These are phyloP conservation scores for Saccharomycopsis fibuligera DNA, from an alignment of 805 yeast genomes.

Conservation along the genomic window DNA sequence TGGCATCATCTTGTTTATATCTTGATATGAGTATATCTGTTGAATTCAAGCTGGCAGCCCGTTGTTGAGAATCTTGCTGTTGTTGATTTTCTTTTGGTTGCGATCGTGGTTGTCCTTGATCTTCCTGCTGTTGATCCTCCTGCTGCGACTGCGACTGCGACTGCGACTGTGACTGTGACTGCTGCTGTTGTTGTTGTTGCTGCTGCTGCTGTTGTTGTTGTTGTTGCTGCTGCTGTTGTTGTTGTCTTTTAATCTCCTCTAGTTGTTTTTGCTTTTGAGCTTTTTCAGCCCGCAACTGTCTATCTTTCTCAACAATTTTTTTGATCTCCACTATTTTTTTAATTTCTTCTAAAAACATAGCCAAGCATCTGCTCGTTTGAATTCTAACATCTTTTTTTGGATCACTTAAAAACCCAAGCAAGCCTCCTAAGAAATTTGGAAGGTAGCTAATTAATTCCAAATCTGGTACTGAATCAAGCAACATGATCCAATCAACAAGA, in stretches of 20 bases:
- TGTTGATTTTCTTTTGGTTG: background rate
- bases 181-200: background rate
- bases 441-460: conserved; percentile 79
- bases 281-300: conserved; percentile 22
- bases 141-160: background rate
- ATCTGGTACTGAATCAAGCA: conserved; percentile 90
- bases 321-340: conserved; percentile 68
- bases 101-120: background rate
- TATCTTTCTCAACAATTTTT: conserved; percentile 36
- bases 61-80: background rate
- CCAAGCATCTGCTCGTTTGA: conserved; percentile 74
- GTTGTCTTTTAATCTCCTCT: background rate
- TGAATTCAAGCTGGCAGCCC: background rate
- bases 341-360: conserved; percentile 72
- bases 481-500: conserved; percentile 86
- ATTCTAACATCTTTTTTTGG: conserved; percentile 82
- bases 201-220: background rate
- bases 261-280: conserved; percentile 19
- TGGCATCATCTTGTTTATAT: conserved; percentile 12
- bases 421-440: conserved; percentile 83
- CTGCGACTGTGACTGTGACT: background rate
- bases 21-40: too few species aligned
- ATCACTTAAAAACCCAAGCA: conserved; percentile 73
- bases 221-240: background rate
- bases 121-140: background rate